A percentile compares a stretch with the other conserved stretches of the same genome.
phyloP scores from a whole-genome alignment of 768 basidiomycete genomes.

The Clitopilus hobsonii region DNA sequence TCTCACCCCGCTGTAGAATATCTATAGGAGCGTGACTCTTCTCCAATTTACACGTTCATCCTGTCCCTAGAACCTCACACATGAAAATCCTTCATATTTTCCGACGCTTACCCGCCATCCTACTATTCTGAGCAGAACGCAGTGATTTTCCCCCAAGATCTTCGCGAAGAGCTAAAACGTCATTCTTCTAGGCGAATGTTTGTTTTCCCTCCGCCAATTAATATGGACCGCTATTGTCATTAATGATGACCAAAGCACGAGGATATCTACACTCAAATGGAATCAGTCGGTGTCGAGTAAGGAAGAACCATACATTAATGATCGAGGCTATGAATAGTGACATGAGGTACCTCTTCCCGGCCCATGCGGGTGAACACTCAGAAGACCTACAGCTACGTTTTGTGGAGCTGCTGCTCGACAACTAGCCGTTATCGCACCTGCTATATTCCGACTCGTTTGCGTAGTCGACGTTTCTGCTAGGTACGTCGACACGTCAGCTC shows the following conservation, averaged over 20 bases:
- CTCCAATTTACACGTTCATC: background rate
- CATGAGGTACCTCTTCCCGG: background rate
- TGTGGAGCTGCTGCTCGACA: no score
- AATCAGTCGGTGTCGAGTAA: background rate
- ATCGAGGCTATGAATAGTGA: background rate
- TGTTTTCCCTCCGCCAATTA: background rate
- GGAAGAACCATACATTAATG: background rate
- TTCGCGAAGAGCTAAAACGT: background rate
- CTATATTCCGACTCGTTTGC: no score
- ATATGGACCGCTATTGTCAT: background rate
- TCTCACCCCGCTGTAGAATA: no score
- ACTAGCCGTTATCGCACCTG: no score
- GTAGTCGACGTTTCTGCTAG: no score
- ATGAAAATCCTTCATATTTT: background rate
- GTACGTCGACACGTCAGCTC: no score
- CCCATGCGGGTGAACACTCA: background rate
- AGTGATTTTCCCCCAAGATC: background rate
- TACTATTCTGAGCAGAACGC: background rate
- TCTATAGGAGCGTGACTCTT: background rate
- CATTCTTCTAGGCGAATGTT: background rate
- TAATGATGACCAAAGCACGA: background rate
- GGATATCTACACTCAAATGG: background rate
- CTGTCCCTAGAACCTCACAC: background rate
- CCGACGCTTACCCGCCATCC: background rate
- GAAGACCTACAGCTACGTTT: background rate